phyloP scores from a whole-genome alignment of 2,329 filamentous ascomycete species.

The Diaporthe sp. region DNA sequence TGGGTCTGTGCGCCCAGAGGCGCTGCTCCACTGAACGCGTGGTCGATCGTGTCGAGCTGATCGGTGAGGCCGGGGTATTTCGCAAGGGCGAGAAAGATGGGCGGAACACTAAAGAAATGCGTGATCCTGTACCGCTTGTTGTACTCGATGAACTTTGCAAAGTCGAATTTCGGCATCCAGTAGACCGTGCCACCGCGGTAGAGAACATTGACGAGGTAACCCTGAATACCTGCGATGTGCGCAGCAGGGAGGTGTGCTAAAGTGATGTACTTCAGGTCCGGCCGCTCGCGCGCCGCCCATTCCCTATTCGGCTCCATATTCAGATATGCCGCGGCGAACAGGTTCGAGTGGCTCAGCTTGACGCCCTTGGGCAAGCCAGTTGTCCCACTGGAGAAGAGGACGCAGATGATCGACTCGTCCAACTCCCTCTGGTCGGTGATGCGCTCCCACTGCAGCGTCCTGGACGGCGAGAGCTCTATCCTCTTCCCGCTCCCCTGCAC shows the following conservation, averaged over 20 bases:
- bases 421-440: constrained; percentile 62
- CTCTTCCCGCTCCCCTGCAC: constrained; percentile 44
- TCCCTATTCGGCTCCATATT: constrained; percentile 43
- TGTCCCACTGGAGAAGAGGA: constrained; percentile 61
- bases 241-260: constrained; percentile 57
- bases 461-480: constrained; percentile 45
- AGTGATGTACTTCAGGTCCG: constrained; percentile 45
- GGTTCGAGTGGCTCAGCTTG: constrained; percentile 56
- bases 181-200: constrained; percentile 61
- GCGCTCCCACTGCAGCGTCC: constrained; percentile 60
- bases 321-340: constrained; percentile 50
- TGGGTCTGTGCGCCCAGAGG: constrained; percentile 67
- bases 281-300: constrained; percentile 42
- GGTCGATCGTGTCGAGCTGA: constrained; percentile 61
- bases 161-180: constrained; percentile 73
- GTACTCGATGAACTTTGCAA: constrained; percentile 64
- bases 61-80: constrained; percentile 65
- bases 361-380: constrained; percentile 61
- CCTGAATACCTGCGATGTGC: constrained; percentile 57
- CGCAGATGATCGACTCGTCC: constrained; percentile 50
- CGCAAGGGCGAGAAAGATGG: constrained; percentile 68
- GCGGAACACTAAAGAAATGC: constrained; percentile 68
- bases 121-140: constrained; percentile 61
- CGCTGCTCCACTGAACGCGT: constrained; percentile 64
- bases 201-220: constrained; percentile 53